phyloP scores from a whole-genome alignment of 2,329 filamentous ascomycete genomes.

The Aspergillus vadensis region DNA sequence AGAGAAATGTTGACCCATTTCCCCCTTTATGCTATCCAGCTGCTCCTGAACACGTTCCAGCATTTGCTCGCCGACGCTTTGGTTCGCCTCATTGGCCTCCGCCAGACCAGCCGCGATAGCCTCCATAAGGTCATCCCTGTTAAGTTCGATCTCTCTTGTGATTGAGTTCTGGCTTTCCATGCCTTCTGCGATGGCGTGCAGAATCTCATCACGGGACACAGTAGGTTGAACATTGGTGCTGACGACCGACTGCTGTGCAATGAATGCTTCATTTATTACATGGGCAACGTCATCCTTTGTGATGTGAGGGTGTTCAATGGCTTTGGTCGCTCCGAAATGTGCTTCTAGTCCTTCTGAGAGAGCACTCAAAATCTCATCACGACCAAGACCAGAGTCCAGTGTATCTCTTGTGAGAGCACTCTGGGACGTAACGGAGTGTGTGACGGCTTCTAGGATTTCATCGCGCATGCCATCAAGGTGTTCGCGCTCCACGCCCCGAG shows the following conservation, averaged over 20 bases:
- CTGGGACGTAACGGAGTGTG: slow-evolving; percentile 32
- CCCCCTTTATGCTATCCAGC: slow-evolving; percentile 62
- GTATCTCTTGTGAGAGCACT: slow-evolving; percentile 35
- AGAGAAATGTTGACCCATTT: slow-evolving; percentile 77
- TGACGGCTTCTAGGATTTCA: slow-evolving; percentile 38
- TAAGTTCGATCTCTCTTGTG: slow-evolving; percentile 62
- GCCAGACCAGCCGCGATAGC: slow-evolving; percentile 61
- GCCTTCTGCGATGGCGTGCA: slow-evolving; percentile 61
- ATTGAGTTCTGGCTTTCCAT: slow-evolving; percentile 51
- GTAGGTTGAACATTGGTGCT: slow-evolving; percentile 41
- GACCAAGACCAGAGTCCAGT: slow-evolving; percentile 47
- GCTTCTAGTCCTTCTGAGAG: slow-evolving; percentile 60
- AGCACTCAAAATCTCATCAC: slow-evolving; percentile 60
- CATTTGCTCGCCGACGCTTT: slow-evolving; percentile 59
- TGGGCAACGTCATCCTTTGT: slow-evolving; percentile 35
- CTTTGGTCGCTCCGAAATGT: slow-evolving; percentile 51
- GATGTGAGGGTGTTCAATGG: slow-evolving; percentile 52
- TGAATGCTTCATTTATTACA: slow-evolving; percentile 37
- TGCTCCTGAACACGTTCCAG: slow-evolving; percentile 61
- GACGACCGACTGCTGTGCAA: slow-evolving; percentile 31
- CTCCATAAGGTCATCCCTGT: slow-evolving; percentile 58
- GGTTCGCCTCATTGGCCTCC: slow-evolving; percentile 54
- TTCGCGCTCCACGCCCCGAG: slow-evolving; percentile 26
- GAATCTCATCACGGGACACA: slow-evolving; percentile 57
- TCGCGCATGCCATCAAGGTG: slow-evolving; percentile 35